phyloP scores from a whole-genome alignment of 768 basidiomycete genomes.

The Russula sp. region DNA sequence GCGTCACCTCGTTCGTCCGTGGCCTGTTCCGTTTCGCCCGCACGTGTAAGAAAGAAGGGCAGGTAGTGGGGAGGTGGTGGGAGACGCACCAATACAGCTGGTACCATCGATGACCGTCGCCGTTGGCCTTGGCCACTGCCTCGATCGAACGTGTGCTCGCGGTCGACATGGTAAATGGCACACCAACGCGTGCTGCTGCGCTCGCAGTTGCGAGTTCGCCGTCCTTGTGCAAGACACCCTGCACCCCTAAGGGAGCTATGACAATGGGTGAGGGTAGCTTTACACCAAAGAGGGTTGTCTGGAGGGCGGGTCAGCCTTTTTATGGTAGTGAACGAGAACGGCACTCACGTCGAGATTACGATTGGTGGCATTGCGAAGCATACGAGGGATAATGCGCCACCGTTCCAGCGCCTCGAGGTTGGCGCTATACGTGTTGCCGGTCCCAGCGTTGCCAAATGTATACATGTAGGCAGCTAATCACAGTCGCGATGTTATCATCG shows the following conservation, averaged over 20 bases:
- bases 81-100: conserved; percentile 66
- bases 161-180: conserved; percentile 72
- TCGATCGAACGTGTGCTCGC: conserved; percentile 69
- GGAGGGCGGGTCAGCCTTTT: not conserved
- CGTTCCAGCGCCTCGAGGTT: conserved; percentile 59
- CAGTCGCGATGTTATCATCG: conserved; percentile 6
- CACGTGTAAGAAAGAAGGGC: not conserved
- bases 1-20: conserved; percentile 45
- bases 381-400: conserved; percentile 73
- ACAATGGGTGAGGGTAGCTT: conserved; percentile 55
- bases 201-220: conserved; percentile 65
- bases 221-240: conserved; percentile 62
- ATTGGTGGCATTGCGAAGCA: conserved; percentile 55
- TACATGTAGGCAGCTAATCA: conserved; percentile 60
- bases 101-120: conserved; percentile 64
- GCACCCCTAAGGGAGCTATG: conserved; percentile 64
- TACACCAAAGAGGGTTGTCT: conserved; percentile 69
- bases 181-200: conserved; percentile 51
- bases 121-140: conserved; percentile 67
- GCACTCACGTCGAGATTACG: conserved; percentile 51
- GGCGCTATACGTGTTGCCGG: conserved; percentile 53
- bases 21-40: conserved; percentile 47
- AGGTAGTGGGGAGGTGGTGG: not conserved
- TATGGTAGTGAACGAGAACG: not conserved
- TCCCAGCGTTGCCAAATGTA: conserved; percentile 71